Conservation (phyloP, 208 protist species). For the Trypanosoma avium region DNA sequence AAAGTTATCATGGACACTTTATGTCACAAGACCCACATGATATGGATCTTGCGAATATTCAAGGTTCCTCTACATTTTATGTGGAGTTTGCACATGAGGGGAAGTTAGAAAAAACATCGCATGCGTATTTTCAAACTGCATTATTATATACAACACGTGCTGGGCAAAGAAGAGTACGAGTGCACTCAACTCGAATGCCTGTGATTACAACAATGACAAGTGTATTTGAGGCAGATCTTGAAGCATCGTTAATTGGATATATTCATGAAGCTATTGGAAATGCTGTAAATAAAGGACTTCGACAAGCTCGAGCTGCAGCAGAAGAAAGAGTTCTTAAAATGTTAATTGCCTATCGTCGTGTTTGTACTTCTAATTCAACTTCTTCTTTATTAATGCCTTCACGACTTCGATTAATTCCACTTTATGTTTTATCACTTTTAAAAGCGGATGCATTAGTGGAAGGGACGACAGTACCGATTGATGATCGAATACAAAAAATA, state of each 20-base stretch:
- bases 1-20: slow-evolving; percentile 89
- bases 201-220: slow-evolving; percentile 45
- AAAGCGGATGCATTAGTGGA: slow-evolving; percentile 80
- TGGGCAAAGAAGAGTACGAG: slow-evolving; percentile 87
- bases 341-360: slow-evolving; percentile 80
- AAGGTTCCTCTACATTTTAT: slow-evolving; percentile 78
- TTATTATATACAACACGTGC: slow-evolving; percentile 92
- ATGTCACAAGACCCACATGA: slow-evolving; percentile 76
- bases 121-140: slow-evolving; percentile 88
- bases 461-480: slow-evolving; percentile 73
- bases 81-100: slow-evolving; percentile 92
- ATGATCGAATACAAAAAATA: slow-evolving; percentile 76
- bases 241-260: slow-evolving; percentile 68
- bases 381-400: slow-evolving; percentile 90
- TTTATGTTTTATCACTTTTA: slow-evolving; percentile 84
- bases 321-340: slow-evolving; percentile 62
- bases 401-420: slow-evolving; percentile 90
- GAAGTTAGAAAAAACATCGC: slow-evolving; percentile 57
- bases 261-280: slow-evolving; percentile 56
- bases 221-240: slow-evolving; percentile 86
- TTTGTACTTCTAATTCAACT: slow-evolving; percentile 39
- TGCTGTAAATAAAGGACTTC: slow-evolving; percentile 77
- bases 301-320: slow-evolving; percentile 49
- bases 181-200: slow-evolving; percentile 75
- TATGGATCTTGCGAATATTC: slow-evolving; percentile 88